A percentile compares a stretch with the other conserved stretches of the same genome.
Evolutionary conservation across 2,329 filamentous ascomycete genomes (phyloP).

Genomic region (Leptographium lundbergii): DNA sequence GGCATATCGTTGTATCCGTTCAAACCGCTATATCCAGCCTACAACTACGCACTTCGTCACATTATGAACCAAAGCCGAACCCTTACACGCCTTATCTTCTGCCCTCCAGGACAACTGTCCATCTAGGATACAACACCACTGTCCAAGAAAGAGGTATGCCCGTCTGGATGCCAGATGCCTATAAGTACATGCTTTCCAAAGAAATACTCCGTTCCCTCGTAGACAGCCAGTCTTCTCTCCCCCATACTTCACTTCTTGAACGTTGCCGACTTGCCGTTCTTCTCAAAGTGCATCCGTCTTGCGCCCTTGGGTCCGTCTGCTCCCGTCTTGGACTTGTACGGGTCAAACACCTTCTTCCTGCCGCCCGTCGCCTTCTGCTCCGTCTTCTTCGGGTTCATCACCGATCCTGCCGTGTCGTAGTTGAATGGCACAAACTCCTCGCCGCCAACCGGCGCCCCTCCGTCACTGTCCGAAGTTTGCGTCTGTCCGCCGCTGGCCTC

Average conservation of each 20-base stretch:
- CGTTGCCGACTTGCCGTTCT: conserved; percentile 22
- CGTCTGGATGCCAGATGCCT: neutral
- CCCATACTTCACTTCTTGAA: conserved; percentile 23
- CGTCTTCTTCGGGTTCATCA: conserved; percentile 18
- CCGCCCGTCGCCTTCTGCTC: conserved; percentile 3
- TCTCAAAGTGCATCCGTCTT: conserved; percentile 19
- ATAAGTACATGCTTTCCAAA: neutral
- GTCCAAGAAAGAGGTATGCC: neutral
- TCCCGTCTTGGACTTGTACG: conserved; percentile 17
- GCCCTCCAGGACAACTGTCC: neutral
- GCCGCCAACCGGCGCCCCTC: conserved; percentile 25
- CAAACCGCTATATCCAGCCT: neutral
- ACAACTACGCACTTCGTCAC: neutral
- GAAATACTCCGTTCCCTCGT: neutral
- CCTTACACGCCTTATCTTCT: neutral
- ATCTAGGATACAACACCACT: neutral
- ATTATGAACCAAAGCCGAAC: neutral
- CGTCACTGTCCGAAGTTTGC: conserved; percentile 20
- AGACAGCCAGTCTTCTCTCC: neutral
- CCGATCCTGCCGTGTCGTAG: conserved; percentile 22
- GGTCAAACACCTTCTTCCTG: conserved; percentile 18
- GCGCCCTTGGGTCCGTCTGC: conserved; percentile 19
- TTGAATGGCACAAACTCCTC: conserved; percentile 23
- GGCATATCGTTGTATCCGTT: neutral
- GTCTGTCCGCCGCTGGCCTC: conserved; percentile 2